Base-by-base conservation (phyloP, 345 rosid genomes). In the Eucalyptus microcorys region DNA sequence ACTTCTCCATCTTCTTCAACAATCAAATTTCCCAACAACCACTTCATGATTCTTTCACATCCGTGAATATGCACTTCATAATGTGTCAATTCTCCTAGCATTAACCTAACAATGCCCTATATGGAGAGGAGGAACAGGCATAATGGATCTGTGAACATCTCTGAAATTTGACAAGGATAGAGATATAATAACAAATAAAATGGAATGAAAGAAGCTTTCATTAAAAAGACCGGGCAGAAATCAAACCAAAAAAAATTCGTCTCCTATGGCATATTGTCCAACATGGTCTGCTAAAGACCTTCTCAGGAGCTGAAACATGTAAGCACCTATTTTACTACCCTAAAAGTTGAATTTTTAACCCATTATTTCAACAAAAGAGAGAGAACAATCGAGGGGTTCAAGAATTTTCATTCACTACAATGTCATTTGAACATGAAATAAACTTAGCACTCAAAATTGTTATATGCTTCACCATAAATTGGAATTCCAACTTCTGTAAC, bases 221-320 rank as follows among this genome's bases (percentile, higher is more conserved):
- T 19, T 16, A 79, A 49, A 52, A 80, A 48, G 47, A 85, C 79
- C 87, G 24, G 47, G 59, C 89, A 64, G 87, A 88, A 86, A 86
- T 87, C 90, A 87, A 88, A 95, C 99, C 96, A 95, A 61, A 89
- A 8, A 94, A 93, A 96, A 93, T 89, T 95, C 94, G 88, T 96
- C 96, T 81, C 96, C 95, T 48, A 94, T 95, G 1, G 97, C 98
- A 91, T 94, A 96, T 92, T 89, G 93, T 86, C 99, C 95, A 89
- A 94, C 91, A 53, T 87, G 93, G 87, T 88, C 93, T 85, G 89
- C 93, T 85, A 49, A 97, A 91, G 48, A 95, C 94, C 92, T 92
- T 92, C 94, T 96, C 97, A 22, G 95, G 95, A 19, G 96, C 96
- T 96, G 93, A 92, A 89, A 91, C 87, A 91, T 81, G 50, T 22